Conservation (phyloP, 116 monocot species). For the Zostera marina region DNA sequence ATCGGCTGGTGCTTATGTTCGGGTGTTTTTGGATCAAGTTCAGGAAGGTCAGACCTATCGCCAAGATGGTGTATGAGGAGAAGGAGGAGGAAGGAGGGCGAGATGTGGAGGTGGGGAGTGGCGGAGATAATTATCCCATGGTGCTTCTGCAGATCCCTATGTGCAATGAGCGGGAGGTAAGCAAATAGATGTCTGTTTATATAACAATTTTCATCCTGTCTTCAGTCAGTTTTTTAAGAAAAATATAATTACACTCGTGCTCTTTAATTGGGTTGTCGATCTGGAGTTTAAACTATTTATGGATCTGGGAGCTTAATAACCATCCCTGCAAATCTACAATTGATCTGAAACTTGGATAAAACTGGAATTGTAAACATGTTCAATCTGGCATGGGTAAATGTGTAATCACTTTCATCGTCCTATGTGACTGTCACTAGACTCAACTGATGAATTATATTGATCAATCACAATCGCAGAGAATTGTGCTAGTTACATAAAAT, state of each 20-base stretch:
- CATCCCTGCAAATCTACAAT: too few species aligned
- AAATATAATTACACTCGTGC: neutral
- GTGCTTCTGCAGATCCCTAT: slow-evolving; percentile 57
- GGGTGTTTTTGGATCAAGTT: slow-evolving; percentile 52
- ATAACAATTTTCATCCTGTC: neutral
- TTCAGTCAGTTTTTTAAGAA: neutral
- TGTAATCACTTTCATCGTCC: too few species aligned
- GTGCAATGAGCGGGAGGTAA: slow-evolving; percentile 71
- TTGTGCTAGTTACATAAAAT: too few species aligned
- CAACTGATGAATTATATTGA: too few species aligned
- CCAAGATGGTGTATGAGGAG: slow-evolving; percentile 10
- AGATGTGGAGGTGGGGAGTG: slow-evolving; percentile 20
- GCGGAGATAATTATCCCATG: slow-evolving; percentile 32
- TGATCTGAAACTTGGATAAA: too few species aligned
- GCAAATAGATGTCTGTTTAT: slow-evolving; percentile 15
- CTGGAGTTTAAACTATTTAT: too few species aligned
- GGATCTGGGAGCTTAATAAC: too few species aligned
- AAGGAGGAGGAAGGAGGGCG: neutral
- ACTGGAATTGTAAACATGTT: too few species aligned
- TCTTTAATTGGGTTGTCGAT: neutral
- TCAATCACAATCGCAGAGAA: too few species aligned
- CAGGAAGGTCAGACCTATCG: slow-evolving; percentile 18
- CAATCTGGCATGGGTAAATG: too few species aligned
- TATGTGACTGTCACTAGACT: too few species aligned
- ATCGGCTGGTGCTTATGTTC: slow-evolving; percentile 31